These are phyloP conservation scores for Entonaema liquescens DNA, from an alignment of 495 filamentous ascomycete genomes.

Conservation along the genomic window DNA sequence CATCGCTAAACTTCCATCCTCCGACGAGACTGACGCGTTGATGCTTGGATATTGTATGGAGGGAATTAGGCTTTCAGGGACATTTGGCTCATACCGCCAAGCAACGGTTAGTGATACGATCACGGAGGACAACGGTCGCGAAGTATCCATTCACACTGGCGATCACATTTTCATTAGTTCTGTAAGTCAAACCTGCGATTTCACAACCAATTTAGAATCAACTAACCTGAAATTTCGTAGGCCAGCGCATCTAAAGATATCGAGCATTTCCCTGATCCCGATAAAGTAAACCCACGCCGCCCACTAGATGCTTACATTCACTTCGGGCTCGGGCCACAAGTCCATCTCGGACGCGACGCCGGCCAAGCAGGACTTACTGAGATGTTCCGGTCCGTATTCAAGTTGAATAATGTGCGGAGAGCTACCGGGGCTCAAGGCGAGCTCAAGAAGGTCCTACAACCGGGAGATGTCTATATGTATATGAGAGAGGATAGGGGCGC, in stretches of 20 bases:
- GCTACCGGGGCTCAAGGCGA: slow-evolving; percentile 73
- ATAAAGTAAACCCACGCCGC: slow-evolving; percentile 70
- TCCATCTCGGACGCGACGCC: slow-evolving; percentile 68
- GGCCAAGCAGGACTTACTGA: slow-evolving; percentile 70
- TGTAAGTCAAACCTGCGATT: slow-evolving; percentile 51
- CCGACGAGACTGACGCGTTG: slow-evolving; percentile 47
- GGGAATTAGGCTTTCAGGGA: slow-evolving; percentile 58
- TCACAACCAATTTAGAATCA: slow-evolving; percentile 46
- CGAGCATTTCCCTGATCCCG: slow-evolving; percentile 72
- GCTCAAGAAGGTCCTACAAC: slow-evolving; percentile 73
- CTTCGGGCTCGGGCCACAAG: slow-evolving; percentile 69
- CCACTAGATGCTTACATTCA: slow-evolving; percentile 74
- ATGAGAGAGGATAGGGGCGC: slow-evolving; percentile 77
- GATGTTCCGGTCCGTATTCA: slow-evolving; percentile 74
- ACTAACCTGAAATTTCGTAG: slow-evolving; percentile 61
- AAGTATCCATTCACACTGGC: slow-evolving; percentile 52
- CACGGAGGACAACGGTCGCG: slow-evolving; percentile 59
- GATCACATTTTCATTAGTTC: slow-evolving; percentile 62
- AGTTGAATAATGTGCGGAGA: slow-evolving; percentile 69
- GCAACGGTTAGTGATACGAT: slow-evolving; percentile 57
- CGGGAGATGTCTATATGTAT: slow-evolving; percentile 71
- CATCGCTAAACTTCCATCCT: slow-evolving; percentile 53
- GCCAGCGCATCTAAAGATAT: slow-evolving; percentile 66
- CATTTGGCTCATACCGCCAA: slow-evolving; percentile 62
- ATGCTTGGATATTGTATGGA: slow-evolving; percentile 64